Evolutionary conservation across 1,284 basidiomycete genomes (phyloP), one percentile per base, ranked within the genome.

Genomic region (Stygiomarasmius scandens): DNA sequence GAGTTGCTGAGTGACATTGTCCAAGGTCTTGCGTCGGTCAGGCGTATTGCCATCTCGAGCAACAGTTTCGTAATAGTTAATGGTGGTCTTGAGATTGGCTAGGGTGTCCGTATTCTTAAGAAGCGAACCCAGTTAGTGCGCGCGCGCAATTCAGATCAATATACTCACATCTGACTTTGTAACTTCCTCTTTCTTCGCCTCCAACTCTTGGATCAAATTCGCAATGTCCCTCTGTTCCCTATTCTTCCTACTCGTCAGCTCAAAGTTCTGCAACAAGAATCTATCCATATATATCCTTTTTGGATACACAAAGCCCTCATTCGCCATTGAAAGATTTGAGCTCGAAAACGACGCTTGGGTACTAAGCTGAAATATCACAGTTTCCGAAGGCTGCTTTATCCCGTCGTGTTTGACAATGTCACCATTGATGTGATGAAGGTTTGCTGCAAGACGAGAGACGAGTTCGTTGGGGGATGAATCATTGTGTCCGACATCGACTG

Each of bases 21-120:
- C 66, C 29, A 89, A 70, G 41, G 68, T 67, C 2, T 64, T 66
- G n/a, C 74, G 70, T 25, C 89, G 83, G 47, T 75, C 74, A 2
- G 71, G 65, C 54, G 83, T 78, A 3, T 73, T 80, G 25, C 73
- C 71, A 54, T 77, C 67, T 34, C 80, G 69, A 1, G 87, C 88
- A 2, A 90, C 74, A 46, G 84, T 71, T 67, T 90, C 86, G 66
- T 84, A 90, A 66, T 92, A 92, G 59, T 87, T 75, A 23, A 90
- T 74, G 0, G 83, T 74, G 3, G 83, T 78, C 14, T 77, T 77
- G 44, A 92, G 67, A 61, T 87, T 81, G 45, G 79, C 79, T 41
- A 89, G 64, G 0, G 82, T 78, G 64, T 91, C 86, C 63, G 81
- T 76, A 49, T 80, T 79, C 88, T 91, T 58, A 6, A 59, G 57